Base-by-base conservation (phyloP, 2,329 filamentous ascomycete genomes). In the Colletotrichum siamense region DNA sequence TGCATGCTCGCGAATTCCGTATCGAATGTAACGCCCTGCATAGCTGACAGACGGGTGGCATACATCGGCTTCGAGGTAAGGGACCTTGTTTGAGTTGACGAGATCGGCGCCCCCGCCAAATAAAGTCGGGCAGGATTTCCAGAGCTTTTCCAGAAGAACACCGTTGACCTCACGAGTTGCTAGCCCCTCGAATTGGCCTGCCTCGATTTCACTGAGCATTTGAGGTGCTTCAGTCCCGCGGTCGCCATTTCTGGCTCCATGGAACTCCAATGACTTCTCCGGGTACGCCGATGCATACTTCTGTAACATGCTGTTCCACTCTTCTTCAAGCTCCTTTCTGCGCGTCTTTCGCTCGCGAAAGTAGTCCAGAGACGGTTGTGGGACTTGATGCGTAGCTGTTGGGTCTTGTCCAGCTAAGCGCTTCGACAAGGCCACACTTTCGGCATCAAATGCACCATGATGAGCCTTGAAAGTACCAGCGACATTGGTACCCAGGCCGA, bases 391-490 rank as follows among this genome's bases (percentile, higher is more conserved):
- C 2, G 64, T 52, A 26, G 52, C 36, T 16, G 39, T 15, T 13
- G 16, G 64, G 24, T 66, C 64, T 22, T 66, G 64, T n/a, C 36
- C 64, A 22, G 64, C 64, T 24, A 66, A 44, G 16, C 39, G 64
- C 72, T 80, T 80, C 2, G 76, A 78, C 5, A 32, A 84, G 1
- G 84, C 86, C 1, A 93, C 87, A 61, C 90, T 89, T 4, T 89
- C 86, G 4, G 84, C 81, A 28, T 90, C 91, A 15, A 66, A 66
- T 4, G 65, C 89, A 4, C 88, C 90, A n/a, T 91, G 90, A 76
- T 93, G 92, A 0, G 91, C 88, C 9, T 86, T 86, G 6, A 90
- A 90, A 16, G 88, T 83, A 9, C 88, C 88, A 0, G 86, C 86
- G 0, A 85, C 84, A 2, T 82, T 82, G 63, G 85, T 90, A 4